A percentile compares a stretch with the other conserved stretches of the same genome.
Conservation (phyloP, 1,284 basidiomycete species). For the Cerioporus squamosus region DNA sequence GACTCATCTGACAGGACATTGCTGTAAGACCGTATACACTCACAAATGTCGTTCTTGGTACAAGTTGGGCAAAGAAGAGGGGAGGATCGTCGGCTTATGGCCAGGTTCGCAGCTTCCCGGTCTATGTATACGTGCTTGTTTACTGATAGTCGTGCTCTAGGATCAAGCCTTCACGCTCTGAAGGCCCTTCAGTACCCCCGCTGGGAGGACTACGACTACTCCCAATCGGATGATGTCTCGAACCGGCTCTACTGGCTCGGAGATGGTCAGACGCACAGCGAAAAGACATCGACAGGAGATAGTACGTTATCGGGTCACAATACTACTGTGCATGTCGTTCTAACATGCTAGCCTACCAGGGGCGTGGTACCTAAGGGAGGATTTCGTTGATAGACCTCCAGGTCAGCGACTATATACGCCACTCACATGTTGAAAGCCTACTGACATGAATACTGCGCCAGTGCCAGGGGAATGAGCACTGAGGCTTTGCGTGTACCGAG, state of each 20-base stretch:
- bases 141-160: slow-evolving; percentile 16
- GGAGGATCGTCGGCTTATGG: slow-evolving; percentile 61
- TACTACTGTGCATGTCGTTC: background rate
- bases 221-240: slow-evolving; percentile 45
- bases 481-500: too few relatives aligned
- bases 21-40: slow-evolving; percentile 56
- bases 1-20: background rate
- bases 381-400: background rate
- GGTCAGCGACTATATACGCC: background rate
- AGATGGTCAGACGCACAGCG: slow-evolving; percentile 53
- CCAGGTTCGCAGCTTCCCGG: slow-evolving; percentile 46
- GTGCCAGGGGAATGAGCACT: too few relatives aligned
- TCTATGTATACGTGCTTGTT: background rate
- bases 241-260: slow-evolving; percentile 66
- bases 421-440: background rate
- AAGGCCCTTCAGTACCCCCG: slow-evolving; percentile 55
- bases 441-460: too few relatives aligned
- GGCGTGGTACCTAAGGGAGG: slow-evolving; percentile 45
- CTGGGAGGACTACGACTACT: slow-evolving; percentile 70
- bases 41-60: slow-evolving; percentile 71
- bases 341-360: slow-evolving; percentile 32
- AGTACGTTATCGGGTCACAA: slow-evolving; percentile 40
- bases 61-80: slow-evolving; percentile 62
- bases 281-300: slow-evolving; percentile 47
- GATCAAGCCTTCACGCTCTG: slow-evolving; percentile 57